Evolutionary conservation across 352 stramenopile species (phyloP), one percentile per base, ranked within the genome.

Genomic region (Phytophthora meadii): DNA sequence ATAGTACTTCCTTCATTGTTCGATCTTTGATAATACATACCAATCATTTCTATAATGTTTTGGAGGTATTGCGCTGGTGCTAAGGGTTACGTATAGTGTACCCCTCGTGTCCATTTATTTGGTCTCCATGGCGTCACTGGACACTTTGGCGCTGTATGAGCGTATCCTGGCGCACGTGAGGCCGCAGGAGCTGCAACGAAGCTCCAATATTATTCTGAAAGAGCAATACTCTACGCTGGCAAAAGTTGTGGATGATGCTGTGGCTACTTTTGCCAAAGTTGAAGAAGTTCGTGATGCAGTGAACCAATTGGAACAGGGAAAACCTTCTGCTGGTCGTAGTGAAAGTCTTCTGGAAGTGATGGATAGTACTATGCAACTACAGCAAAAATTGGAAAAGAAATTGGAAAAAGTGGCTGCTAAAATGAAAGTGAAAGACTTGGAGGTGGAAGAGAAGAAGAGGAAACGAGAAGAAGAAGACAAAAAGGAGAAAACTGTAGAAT

Each of bases 231-330:
- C 24, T 5, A 24, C 27, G 17, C 4, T 77, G 4, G 17, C 40
- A 9, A n/a, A 34, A 19, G 42, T 51, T 4, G 14, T 68, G 11
- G 50, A 52, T 25, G 47, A 65, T 15, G 19, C 64, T 2, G 10
- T 44, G 0, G 51, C 60, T 11, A 19, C 54, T 1, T 69, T 60
- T 27, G 36, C 51, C 45, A 68, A 71, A 32, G 34, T 72, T 48
- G 41, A 51, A 44, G 65, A 77, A 58, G 50, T 77, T 27, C 60
- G 70, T 12, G 65, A 77, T 24, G 70, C 65, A 0, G 70, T 74
- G 32, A 61, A 59, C 6, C 54, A 74, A 34, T 24, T 74, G 54
- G 54, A 77, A 19, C 49, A 77, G 36, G 60, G 32, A 41, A 65
- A 71, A 54, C 9, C 40, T 17, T 51, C 54, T 3, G 45, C 39